Conservation (phyloP, 306 rosid genomes). For the Dalbergia oliveri region DNA sequence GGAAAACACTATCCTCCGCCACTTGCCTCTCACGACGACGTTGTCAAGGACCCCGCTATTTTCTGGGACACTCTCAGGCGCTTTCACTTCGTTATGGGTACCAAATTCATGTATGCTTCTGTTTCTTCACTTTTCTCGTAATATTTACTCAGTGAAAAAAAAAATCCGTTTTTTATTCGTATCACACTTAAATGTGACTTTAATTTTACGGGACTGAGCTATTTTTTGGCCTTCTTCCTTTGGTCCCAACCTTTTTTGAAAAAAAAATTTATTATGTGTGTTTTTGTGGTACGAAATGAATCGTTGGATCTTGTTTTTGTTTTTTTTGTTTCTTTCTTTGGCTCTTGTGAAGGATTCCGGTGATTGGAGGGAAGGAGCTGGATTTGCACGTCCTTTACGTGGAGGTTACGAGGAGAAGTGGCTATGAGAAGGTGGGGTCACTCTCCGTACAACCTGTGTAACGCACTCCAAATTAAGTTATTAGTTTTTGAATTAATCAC, state of each 20-base stretch:
- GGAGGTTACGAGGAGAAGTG: conserved; percentile 92
- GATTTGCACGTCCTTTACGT: conserved; percentile 89
- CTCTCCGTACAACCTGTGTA: neutral
- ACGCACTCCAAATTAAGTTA: neutral
- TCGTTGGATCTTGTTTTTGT: neutral
- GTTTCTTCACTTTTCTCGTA: neutral
- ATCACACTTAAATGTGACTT: conserved; percentile 25
- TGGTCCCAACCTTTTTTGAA: neutral
- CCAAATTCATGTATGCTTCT: conserved; percentile 80
- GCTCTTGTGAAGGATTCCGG: conserved; percentile 77
- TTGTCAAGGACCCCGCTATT: conserved; percentile 54
- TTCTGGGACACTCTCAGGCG: conserved; percentile 94
- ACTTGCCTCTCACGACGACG: conserved; percentile 73
- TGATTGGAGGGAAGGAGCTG: conserved; percentile 96
- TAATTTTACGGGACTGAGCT: neutral
- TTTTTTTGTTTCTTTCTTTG: neutral
- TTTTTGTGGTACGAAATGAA: conserved; percentile 24
- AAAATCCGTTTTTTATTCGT: neutral
- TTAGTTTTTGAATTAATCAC: too few relatives aligned
- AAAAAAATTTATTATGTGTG: neutral
- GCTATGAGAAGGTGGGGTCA: conserved; percentile 79
- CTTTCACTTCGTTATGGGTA: conserved; percentile 80
- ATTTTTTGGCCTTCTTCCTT: neutral
- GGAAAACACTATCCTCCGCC: conserved; percentile 74
- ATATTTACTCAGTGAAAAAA: neutral